Percentiles rank a stretch among this genome's conserved stretches.
Conservation (phyloP, 176 grass and related monocot genomes). For the Tillandsia fasciculata region DNA sequence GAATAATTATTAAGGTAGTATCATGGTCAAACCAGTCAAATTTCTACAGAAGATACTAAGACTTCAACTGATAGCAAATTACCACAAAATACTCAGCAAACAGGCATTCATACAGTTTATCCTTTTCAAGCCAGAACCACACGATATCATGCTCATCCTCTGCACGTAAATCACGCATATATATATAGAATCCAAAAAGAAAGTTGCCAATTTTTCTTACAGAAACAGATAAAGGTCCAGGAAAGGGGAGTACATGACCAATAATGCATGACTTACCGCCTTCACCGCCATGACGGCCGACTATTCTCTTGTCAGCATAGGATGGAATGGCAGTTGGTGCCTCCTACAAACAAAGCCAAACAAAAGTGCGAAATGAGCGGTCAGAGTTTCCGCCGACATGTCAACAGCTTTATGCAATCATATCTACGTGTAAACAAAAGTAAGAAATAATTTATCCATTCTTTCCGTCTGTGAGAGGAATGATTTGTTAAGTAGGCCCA, state of each 20-base stretch:
- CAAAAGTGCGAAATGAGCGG: slow-evolving; percentile 23
- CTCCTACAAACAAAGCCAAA: slow-evolving; percentile 31
- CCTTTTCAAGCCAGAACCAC: slow-evolving; percentile 86
- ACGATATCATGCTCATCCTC: slow-evolving; percentile 76
- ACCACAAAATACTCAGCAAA: slow-evolving; percentile 68
- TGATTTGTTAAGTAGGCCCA: no score
- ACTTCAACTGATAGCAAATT: slow-evolving; percentile 8
- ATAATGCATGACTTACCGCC: slow-evolving; percentile 30
- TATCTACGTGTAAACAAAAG: no score
- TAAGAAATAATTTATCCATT: no score
- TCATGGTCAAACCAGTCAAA: background rate
- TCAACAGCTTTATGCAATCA: no score
- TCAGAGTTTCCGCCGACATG: slow-evolving; percentile 4
- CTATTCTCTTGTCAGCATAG: slow-evolving; percentile 65
- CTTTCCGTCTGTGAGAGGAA: no score
- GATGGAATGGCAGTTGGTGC: slow-evolving; percentile 50
- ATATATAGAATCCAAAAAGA: background rate
- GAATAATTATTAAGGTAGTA: slow-evolving; percentile 4
- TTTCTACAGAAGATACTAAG: background rate
- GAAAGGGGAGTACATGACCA: background rate
- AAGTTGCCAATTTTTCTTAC: background rate
- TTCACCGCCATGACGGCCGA: slow-evolving; percentile 58
- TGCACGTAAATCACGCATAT: slow-evolving; percentile 18
- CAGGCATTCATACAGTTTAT: slow-evolving; percentile 52
- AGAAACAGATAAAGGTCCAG: slow-evolving; percentile 1